Conservation (phyloP, 1,284 basidiomycete species). For the Pseudozyma tsukubaensis region DNA sequence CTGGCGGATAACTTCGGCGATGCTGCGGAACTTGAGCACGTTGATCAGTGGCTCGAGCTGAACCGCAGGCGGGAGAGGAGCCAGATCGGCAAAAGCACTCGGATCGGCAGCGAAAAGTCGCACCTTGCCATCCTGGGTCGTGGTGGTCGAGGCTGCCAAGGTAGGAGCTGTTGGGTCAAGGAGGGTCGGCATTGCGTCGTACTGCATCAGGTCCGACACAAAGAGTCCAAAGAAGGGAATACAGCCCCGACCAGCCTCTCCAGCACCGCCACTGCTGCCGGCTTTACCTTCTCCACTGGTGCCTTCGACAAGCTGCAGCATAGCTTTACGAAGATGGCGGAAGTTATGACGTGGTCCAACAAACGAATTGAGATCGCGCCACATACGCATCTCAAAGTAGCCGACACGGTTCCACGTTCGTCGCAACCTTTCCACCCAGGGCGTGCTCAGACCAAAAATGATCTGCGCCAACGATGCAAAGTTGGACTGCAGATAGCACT, state of each 20-base stretch:
- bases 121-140: slow-evolving; percentile 15
- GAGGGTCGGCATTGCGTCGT: slow-evolving; percentile 58
- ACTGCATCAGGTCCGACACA: slow-evolving; percentile 59
- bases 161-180: slow-evolving; percentile 58
- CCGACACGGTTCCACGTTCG: slow-evolving; percentile 78
- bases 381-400: slow-evolving; percentile 80
- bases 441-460: slow-evolving; percentile 80
- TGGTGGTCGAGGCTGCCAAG: slow-evolving; percentile 15
- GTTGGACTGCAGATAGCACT: slow-evolving; percentile 83
- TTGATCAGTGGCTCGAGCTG: slow-evolving; percentile 57
- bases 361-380: slow-evolving; percentile 80
- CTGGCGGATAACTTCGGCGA: slow-evolving; percentile 57
- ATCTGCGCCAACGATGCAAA: slow-evolving; percentile 85
- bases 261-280: slow-evolving; percentile 2
- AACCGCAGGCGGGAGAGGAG: slow-evolving; percentile 48
- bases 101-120: slow-evolving; percentile 32
- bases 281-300: slow-evolving; percentile 6
- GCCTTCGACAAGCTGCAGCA: slow-evolving; percentile 50
- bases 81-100: slow-evolving; percentile 45
- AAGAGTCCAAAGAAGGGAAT: slow-evolving; percentile 66
- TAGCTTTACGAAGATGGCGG: slow-evolving; percentile 71
- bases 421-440: slow-evolving; percentile 79
- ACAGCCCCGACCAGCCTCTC: slow-evolving; percentile 22
- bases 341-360: slow-evolving; percentile 79
- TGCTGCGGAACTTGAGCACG: slow-evolving; percentile 57